Percentiles rank a stretch among this genome's conserved stretches.
Conservation (phyloP, 805 yeast species). For the Torulaspora gathmanii region DNA sequence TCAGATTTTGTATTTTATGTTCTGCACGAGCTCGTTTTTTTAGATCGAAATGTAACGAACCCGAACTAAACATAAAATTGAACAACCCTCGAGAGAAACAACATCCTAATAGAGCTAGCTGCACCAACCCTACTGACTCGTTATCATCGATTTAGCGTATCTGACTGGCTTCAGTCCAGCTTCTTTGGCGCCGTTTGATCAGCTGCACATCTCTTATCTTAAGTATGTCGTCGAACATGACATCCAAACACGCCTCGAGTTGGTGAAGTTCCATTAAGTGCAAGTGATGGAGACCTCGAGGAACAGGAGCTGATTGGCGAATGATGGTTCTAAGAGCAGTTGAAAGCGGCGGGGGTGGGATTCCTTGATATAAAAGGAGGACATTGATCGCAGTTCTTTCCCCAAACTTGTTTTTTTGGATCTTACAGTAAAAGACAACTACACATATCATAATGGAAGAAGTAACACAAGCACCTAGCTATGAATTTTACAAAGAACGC, state of each 20-base stretch:
- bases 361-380: slow-evolving; percentile 2
- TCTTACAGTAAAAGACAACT: not conserved
- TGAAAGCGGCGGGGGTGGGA: slow-evolving; percentile 3
- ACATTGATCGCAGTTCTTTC: not conserved
- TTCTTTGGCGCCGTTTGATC: too few relatives aligned
- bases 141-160: too few relatives aligned
- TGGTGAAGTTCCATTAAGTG: slow-evolving; percentile 11
- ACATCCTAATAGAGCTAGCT: too few relatives aligned
- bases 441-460: not conserved
- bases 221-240: too few relatives aligned
- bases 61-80: not conserved
- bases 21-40: not conserved
- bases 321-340: slow-evolving; percentile 2
- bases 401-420: not conserved
- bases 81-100: too few relatives aligned
- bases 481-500: slow-evolving; percentile 44
- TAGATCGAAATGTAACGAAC: too few relatives aligned
- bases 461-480: slow-evolving; percentile 29
- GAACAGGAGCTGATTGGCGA: not conserved
- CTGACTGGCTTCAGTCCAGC: too few relatives aligned
- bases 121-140: too few relatives aligned
- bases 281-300: slow-evolving; percentile 13
- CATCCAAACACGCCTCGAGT: too few relatives aligned
- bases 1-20: not conserved
- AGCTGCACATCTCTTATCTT: too few relatives aligned